Conservation (phyloP, 106 monocot genomes). For the Acanthochlamys bracteata region DNA sequence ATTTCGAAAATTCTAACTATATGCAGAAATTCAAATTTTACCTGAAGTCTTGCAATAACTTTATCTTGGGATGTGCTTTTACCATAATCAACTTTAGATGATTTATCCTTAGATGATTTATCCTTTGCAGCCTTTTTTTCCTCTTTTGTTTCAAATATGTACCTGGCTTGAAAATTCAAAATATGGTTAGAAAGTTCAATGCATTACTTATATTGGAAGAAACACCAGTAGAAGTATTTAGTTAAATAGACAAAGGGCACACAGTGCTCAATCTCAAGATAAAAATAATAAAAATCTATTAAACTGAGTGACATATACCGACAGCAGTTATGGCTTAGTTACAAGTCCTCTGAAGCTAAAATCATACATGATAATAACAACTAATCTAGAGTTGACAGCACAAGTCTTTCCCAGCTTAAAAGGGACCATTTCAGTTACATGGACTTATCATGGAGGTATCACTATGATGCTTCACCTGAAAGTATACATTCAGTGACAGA, state of each 20-base stretch:
- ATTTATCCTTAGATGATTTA: constrained; percentile 47
- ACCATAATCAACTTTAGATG: constrained; percentile 31
- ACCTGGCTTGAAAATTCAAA: constrained; percentile 23
- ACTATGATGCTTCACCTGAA: too few relatives aligned
- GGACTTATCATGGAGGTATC: too few relatives aligned
- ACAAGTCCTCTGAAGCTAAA: too few relatives aligned
- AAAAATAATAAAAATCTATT: background rate
- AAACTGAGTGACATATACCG: too few relatives aligned
- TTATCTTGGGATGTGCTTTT: constrained; percentile 36
- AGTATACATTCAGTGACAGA: too few relatives aligned
- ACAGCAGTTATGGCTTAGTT: too few relatives aligned
- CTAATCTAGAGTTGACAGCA: too few relatives aligned
- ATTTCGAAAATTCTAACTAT: background rate
- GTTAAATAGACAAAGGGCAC: background rate
- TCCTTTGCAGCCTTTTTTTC: constrained; percentile 45
- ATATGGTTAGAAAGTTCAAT: background rate
- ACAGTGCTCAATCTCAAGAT: background rate
- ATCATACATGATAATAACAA: too few relatives aligned
- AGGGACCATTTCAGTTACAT: too few relatives aligned
- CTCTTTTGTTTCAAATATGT: constrained; percentile 80
- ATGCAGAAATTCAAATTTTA: constrained; percentile 7
- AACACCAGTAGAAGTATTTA: background rate
- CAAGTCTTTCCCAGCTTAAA: too few relatives aligned
- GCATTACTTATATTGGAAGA: background rate
- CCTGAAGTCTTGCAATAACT: constrained; percentile 92